Evolutionary conservation across 768 basidiomycete genomes (phyloP), one percentile per base, ranked within the genome.

Genomic region (Lactarius sanguifluus): DNA sequence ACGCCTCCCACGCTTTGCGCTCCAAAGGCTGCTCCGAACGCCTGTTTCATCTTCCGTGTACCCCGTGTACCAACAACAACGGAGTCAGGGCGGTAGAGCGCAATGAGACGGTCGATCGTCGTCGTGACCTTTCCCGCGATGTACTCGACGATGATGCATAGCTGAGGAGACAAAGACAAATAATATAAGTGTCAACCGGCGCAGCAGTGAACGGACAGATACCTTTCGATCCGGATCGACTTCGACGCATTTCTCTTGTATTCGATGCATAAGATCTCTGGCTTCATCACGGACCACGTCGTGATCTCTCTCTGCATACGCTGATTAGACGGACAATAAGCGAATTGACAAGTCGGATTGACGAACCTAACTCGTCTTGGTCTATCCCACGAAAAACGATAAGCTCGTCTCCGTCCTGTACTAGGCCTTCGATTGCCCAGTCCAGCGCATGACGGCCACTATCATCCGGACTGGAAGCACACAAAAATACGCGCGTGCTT

Each of bases 61-160:
- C 94, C 96, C 18, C 91, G 84, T 10, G 92, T 94, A 23, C 97
- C 96, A 34, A 98, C 96, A 16, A 99, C 89, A 61, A 99, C 83
- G 0, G 92, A 90, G 75, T 96, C 94, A 5, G 94, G 94, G 41
- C 91, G 89, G 73, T 96, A 95, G 8, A 97, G 83, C 0, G 93
- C 91, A 69, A 96, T 95, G 66, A 96, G 85, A 60, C 96, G 89
- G 73, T 98, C 93, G 62, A 98, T 88, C 12, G 92, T 92, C 59
- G 90, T 86, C 1, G 94, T 92, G 6, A 96, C 86, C 64, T 88
- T 89, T 38, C 96, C 97, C 0, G 95, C 92, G 58, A 98, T 91
- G 74, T 91, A 95, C 79, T 98, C 96, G 50, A 98, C 87, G 59
- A 97, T 89, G 59, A 99, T 83, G 0, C 91, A 94, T 32, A 98